phyloP scores from a whole-genome alignment of 2,329 filamentous ascomycete species.

The Gaeumannomyces sp. region DNA sequence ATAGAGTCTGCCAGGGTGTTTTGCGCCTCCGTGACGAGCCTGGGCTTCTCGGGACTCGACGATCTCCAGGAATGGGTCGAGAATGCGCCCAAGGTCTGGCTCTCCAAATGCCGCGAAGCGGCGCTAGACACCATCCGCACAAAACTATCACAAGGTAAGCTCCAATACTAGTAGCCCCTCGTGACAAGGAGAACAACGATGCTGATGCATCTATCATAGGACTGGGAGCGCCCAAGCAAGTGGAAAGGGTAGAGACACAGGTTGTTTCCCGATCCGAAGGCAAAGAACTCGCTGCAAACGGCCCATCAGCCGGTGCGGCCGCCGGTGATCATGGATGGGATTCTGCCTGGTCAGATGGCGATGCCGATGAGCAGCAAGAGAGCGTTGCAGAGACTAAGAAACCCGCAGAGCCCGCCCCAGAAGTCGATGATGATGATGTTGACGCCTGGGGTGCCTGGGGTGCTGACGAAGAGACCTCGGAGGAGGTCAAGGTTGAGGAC shows the following conservation, averaged over 20 bases:
- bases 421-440: conserved; percentile 27
- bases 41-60: conserved; percentile 56
- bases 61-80: conserved; percentile 74
- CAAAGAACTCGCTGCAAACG: conserved; percentile 54
- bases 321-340: conserved; percentile 62
- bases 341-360: conserved; percentile 70
- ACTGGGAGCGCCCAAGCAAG: conserved; percentile 59
- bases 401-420: conserved; percentile 15
- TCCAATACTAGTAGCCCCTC: conserved; percentile 22
- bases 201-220: conserved; percentile 14
- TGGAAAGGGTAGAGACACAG: conserved; percentile 81
- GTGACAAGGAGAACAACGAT: background rate
- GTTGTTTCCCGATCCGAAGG: conserved; percentile 64
- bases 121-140: conserved; percentile 69
- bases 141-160: conserved; percentile 50
- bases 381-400: conserved; percentile 19
- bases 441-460: conserved; percentile 31
- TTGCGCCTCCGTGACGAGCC: conserved; percentile 52
- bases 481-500: conserved; percentile 19
- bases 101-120: conserved; percentile 73
- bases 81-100: conserved; percentile 76
- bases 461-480: conserved; percentile 21
- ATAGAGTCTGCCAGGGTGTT: conserved; percentile 61
- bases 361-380: conserved; percentile 39
- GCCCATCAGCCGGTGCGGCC: conserved; percentile 35